phyloP scores from a whole-genome alignment of 306 rosid species.

The Macrotyloma uniflorum region DNA sequence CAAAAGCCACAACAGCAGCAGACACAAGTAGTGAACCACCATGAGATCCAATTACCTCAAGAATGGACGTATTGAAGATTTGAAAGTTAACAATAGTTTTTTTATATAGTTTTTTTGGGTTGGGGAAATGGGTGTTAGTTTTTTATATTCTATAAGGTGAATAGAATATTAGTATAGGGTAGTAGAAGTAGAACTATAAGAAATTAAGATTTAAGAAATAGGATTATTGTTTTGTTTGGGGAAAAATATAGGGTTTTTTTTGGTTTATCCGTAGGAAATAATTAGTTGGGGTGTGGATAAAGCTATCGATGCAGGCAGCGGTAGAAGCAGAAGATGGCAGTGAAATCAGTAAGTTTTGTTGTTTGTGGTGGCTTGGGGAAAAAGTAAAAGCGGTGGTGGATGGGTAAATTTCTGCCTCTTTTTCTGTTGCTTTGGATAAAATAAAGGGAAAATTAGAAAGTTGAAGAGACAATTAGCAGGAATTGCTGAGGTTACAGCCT shows the following conservation, averaged over 20 bases:
- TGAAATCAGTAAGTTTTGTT: constrained; percentile 31
- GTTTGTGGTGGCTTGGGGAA: constrained; percentile 14
- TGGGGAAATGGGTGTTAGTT: not conserved
- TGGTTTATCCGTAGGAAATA: not conserved
- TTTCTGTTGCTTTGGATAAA: not conserved
- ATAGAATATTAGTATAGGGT: not conserved
- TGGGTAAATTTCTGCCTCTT: not conserved
- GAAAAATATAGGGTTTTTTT: not conserved
- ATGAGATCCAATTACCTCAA: constrained; percentile 69
- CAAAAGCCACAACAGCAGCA: constrained; percentile 30
- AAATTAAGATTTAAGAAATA: constrained; percentile 1
- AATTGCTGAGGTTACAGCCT: not conserved
- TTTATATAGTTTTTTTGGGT: not conserved
- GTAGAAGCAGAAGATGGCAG: not conserved
- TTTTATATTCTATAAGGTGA: not conserved
- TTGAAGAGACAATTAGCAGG: not conserved
- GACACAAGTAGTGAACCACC: constrained; percentile 43
- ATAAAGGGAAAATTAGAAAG: not conserved
- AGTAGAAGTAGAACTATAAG: not conserved
- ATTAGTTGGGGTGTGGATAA: not conserved
- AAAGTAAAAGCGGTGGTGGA: constrained; percentile 21
- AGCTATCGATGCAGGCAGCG: not conserved
- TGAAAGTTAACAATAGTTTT: not conserved
- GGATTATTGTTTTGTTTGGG: constrained; percentile 28
- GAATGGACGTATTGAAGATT: constrained; percentile 73